Base-by-base conservation (phyloP, 225 moss, liverwort and hornwort genomes). In the Anthoceros angustus region DNA sequence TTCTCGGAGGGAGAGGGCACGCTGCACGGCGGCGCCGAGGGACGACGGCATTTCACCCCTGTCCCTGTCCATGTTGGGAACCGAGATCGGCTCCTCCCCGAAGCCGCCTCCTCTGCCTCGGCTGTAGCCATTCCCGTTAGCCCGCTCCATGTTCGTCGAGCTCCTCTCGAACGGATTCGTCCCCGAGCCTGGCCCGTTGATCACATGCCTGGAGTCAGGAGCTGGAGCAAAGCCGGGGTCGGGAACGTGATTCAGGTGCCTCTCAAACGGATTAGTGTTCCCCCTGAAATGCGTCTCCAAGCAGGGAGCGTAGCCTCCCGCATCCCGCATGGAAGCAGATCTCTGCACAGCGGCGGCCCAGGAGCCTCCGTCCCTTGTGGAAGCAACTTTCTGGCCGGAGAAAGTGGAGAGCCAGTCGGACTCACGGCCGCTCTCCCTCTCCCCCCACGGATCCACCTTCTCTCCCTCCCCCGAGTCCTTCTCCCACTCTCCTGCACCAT, bases 11-110 rank as follows among this genome's bases (percentile, higher is more conserved):
- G 55, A 55, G 16, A 55, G 55, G 5, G 55, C 55, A 18, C 55
- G 55, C 55, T 55, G 55, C 55, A 55, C 55, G 7, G 55, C 55
- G 10, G 55, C 55, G 55, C 55, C 55, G 16, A 55, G 55, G n/a
- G 55, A 55, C 3, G 55, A 15, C 1, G 55, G 55, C 18, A 55
- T 55, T 55, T 55, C 55, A 7, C 4, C 32, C 32, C 18, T 18
- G 46, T 55, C 55, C 55, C 55, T 55, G 55, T 55, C 55, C 55
- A 18, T 55, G 55, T 18, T 55, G 7, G 55, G 55, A 8, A 55
- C 16, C 18, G 23, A 55, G n/a, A 55, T 55, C n/a, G 18, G n/a
- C 55, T 15, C 55, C 18, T 8, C 55, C 8, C 14, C 8, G 55
- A 18, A 18, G 55, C 16, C n/a, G 6, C 55, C 55, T 7, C 55